Evolutionary conservation across 2,329 filamentous ascomycete species (phyloP), one percentile per base, ranked within the genome.

Genomic region (Cercospora nicotianae): DNA sequence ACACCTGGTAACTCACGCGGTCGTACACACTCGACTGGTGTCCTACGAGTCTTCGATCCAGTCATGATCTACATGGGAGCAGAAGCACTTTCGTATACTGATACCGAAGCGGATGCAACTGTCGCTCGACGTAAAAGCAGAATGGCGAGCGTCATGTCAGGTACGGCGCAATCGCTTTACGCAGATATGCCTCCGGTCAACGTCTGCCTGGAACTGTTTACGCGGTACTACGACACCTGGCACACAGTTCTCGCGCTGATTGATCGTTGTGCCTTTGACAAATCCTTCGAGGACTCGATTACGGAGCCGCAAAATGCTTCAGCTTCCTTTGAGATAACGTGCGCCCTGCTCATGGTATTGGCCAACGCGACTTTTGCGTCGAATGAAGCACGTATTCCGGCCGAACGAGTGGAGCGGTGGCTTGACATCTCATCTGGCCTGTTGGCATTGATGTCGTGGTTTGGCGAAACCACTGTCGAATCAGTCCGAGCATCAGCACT

Each of bases 221-320:
- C 51, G 23, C 33, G 66, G 30, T 70, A 68, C 51, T 68, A 68
- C 28, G 58, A 68, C 1, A 68, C 69, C 42, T 70, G 65, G 53
- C 42, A 68, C 39, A 68, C 64, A 1, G 53, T 68, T 7, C 65
- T 65, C 18, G 55, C 55, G 3, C 33, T 70, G 9, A 16, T 67
- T 3, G 64, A 68, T 55, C 39, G 62, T 10, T 30, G 33, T 5
- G 13, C 18, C 1, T 68, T 70, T 23, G 59, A 51, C 5, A 36
- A 23, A 26, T 57, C 60, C 28, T 66, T 64, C 33, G 51, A 31
- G 26, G 39, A 28, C 1, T 53, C 68, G 60, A 42, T 67, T 31
- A 23, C 26, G 3, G 51, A 67, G 28, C 69, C 63, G 9, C 36
- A 30, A 28, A 63, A 33, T 8, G 58, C 60, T n/a, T 30, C 66